Evolutionary conservation across 495 filamentous ascomycete genomes (phyloP), one percentile per base, ranked within the genome.

Genomic region (Cercophora sp.): DNA sequence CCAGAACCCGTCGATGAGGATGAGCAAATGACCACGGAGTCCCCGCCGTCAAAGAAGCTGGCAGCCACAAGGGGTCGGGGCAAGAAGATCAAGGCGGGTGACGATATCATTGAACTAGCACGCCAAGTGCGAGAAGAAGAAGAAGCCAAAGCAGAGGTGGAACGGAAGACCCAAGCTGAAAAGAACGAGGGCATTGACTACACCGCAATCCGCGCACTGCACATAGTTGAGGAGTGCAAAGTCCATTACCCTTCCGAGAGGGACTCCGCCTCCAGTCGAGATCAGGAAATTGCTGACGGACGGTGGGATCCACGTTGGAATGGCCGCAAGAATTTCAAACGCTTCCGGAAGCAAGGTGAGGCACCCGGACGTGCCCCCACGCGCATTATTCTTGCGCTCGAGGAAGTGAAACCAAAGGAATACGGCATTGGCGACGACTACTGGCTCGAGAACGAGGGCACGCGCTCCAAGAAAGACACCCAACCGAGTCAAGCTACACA

Each of bases 241-340:
- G 57, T 96, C 3, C 75, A 49, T 15, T 54, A 59, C n/a, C 63
- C 61, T 0, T 49, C 56, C 1, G 48, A 54, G n/a, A 29, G 16
- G 0, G 43, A 52, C 19, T 3, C 19, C 5, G 10, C 22, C 19
- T 52, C 39, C n/a, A 50, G 39, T 32, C 67, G 73, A n/a, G 72
- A 75, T 36, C 65, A 68, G 50, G 72, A 72, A 37, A 70, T 73
- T 39, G 73, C 62, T 2, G 76, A 77, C 47, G 78, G 80, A 8
- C 79, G 90, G 19, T 96, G 94, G 93, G 83, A 96, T 60, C 85
- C 89, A 2, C 74, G 77, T 29, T 98, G 94, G 94, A 96, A 96
- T 62, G 93, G 94, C 0, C 81, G 92, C 5, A 94, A 90, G 70
- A 97, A 98, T 58, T 98, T 96, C 75, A 98, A 98, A 68, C 85